Evolutionary conservation across 352 stramenopile genomes (phyloP).

Genomic region (Pelagophyceae sp.): DNA sequence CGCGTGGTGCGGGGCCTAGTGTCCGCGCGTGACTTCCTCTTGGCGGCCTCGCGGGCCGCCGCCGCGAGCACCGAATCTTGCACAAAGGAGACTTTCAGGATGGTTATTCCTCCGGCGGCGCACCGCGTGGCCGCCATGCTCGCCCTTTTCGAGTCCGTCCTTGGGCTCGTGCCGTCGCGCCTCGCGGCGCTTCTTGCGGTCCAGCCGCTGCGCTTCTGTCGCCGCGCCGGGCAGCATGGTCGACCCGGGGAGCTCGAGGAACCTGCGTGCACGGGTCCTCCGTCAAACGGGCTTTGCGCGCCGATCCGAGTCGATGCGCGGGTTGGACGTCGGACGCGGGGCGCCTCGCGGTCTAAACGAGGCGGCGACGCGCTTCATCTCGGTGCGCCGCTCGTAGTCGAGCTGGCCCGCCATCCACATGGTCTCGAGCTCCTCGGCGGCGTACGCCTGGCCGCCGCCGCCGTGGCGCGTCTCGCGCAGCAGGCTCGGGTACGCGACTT

Average conservation of each 20-base stretch:
- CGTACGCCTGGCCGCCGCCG: background rate
- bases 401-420: slow-evolving; percentile 26
- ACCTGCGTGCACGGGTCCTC: too few relatives aligned
- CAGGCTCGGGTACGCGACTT: slow-evolving; percentile 24
- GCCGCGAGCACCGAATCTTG: too few relatives aligned
- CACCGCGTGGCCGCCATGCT: background rate
- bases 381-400: slow-evolving; percentile 24
- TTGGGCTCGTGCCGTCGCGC: background rate
- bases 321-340: too few relatives aligned
- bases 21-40: too few relatives aligned
- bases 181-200: background rate
- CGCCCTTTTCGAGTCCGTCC: background rate
- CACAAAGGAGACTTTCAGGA: too few relatives aligned
- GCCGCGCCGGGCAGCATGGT: slow-evolving; percentile 17
- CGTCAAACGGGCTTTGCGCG: too few relatives aligned
- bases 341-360: slow-evolving; percentile 17
- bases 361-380: slow-evolving; percentile 13
- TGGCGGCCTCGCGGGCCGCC: too few relatives aligned
- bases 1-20: background rate
- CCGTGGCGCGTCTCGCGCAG: background rate
- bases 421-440: slow-evolving; percentile 17
- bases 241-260: slow-evolving; percentile 16
- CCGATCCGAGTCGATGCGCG: too few relatives aligned
- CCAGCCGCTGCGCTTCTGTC: background rate
- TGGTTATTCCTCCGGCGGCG: background rate